Evolutionary conservation across 225 moss, liverwort and hornwort genomes (phyloP).

Genomic region (Rhytidiadelphus loreus): DNA sequence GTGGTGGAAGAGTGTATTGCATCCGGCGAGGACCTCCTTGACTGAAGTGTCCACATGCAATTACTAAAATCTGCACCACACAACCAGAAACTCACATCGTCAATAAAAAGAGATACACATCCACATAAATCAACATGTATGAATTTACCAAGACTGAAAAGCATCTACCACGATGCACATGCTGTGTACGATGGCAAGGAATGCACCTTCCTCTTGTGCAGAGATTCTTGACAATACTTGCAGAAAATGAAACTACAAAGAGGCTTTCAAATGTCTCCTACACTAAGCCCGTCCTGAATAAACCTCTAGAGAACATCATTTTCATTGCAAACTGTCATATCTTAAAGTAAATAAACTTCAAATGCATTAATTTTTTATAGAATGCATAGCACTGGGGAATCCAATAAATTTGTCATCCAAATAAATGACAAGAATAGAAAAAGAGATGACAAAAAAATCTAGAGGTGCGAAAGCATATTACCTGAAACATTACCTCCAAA

Average conservation of each 20-base stretch:
- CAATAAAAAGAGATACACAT: background rate
- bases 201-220: background rate
- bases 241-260: background rate
- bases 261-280: background rate
- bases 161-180: background rate
- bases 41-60: slow-evolving; percentile 69
- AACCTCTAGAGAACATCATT: background rate
- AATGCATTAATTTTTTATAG: background rate
- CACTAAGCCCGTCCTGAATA: background rate
- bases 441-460: background rate
- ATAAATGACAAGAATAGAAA: background rate
- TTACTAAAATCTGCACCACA: slow-evolving; percentile 61
- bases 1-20: slow-evolving; percentile 75
- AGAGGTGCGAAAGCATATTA: background rate
- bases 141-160: background rate
- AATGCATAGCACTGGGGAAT: background rate
- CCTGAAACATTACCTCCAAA: slow-evolving; percentile 83
- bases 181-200: background rate
- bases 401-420: background rate
- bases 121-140: background rate
- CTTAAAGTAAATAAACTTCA: background rate
- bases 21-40: slow-evolving; percentile 79
- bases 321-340: background rate
- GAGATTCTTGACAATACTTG: background rate
- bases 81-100: background rate